Evolutionary conservation across 2,329 filamentous ascomycete species (phyloP).

Genomic region (Helotiales sp.): DNA sequence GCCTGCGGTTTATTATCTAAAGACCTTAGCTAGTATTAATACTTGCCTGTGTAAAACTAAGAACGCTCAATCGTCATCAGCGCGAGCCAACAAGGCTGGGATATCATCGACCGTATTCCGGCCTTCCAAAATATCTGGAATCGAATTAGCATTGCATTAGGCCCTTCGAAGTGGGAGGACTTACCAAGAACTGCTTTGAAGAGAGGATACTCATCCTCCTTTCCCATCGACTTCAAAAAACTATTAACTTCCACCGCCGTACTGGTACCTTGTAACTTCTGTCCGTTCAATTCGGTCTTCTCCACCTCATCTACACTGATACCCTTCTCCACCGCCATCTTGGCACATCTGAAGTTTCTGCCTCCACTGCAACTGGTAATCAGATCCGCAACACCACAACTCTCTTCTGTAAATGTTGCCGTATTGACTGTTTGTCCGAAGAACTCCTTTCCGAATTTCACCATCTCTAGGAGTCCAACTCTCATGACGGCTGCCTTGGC

Average conservation of each 20-base stretch:
- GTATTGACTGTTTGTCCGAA: slow-evolving; percentile 82
- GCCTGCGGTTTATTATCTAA: neutral
- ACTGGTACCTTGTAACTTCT: slow-evolving; percentile 93
- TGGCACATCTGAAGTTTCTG: slow-evolving; percentile 92
- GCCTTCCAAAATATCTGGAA: slow-evolving; percentile 69
- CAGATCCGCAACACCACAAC: slow-evolving; percentile 90
- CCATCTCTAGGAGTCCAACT: slow-evolving; percentile 93
- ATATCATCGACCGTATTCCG: slow-evolving; percentile 80
- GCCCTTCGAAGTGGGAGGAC: slow-evolving; percentile 11
- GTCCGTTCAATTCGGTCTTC: slow-evolving; percentile 87
- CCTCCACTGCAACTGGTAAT: slow-evolving; percentile 94
- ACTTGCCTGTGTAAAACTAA: neutral
- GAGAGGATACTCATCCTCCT: slow-evolving; percentile 85
- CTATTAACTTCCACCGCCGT: slow-evolving; percentile 91
- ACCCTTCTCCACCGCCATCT: slow-evolving; percentile 80
- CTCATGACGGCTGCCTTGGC: slow-evolving; percentile 99
- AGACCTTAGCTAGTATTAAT: neutral
- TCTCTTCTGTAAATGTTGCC: slow-evolving; percentile 95
- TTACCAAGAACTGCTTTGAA: slow-evolving; percentile 80
- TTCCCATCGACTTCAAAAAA: slow-evolving; percentile 79
- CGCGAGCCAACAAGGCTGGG: slow-evolving; percentile 58
- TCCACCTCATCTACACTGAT: slow-evolving; percentile 87
- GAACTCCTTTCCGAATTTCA: slow-evolving; percentile 92
- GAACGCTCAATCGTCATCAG: slow-evolving; percentile 22
- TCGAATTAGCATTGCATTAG: slow-evolving; percentile 27